A percentile compares a stretch with the other conserved stretches of the same genome.
phyloP scores from a whole-genome alignment of 2,329 filamentous ascomycete genomes.

The Fusarium denticulatum region DNA sequence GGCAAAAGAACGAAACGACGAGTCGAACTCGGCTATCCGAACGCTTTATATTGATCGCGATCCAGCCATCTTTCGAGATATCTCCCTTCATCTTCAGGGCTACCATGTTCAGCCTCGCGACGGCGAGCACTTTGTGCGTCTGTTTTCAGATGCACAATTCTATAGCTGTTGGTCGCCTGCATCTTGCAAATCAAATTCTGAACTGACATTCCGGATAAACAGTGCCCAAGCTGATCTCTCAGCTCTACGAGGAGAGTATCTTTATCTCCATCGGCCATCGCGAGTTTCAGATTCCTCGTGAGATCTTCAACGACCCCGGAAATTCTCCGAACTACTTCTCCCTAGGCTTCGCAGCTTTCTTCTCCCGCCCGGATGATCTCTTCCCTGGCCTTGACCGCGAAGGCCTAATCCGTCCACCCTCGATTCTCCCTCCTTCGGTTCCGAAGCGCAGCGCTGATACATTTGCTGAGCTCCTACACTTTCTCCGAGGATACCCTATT shows the following conservation, averaged over 20 bases:
- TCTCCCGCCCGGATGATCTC: conserved; percentile 79
- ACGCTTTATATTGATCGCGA: conserved; percentile 97
- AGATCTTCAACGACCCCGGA: conserved; percentile 84
- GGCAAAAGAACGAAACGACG: conserved; percentile 68
- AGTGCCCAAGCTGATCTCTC: conserved; percentile 90
- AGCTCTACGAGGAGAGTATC: conserved; percentile 90
- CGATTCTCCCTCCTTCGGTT: conserved; percentile 83
- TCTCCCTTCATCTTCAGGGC: conserved; percentile 88
- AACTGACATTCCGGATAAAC: neutral
- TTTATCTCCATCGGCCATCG: conserved; percentile 89
- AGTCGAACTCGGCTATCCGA: conserved; percentile 63
- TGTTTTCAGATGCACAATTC: conserved; percentile 96
- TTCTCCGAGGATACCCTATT: conserved; percentile 85
- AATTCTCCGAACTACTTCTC: conserved; percentile 98
- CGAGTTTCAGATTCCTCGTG: conserved; percentile 89
- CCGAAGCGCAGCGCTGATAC: conserved; percentile 83
- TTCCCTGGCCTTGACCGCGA: conserved; percentile 87
- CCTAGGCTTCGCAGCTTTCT: conserved; percentile 88
- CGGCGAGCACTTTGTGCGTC: conserved; percentile 86
- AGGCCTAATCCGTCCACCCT: conserved; percentile 84
- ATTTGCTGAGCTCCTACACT: conserved; percentile 83
- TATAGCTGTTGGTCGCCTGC: conserved; percentile 74
- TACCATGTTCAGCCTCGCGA: conserved; percentile 87
- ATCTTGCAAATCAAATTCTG: neutral
- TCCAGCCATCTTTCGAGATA: conserved; percentile 87